Percentiles rank a stretch among this genome's conserved stretches.
These are phyloP conservation scores for Astrocystis sublimbata DNA, from an alignment of 495 filamentous ascomycete species.

Conservation along the genomic window DNA sequence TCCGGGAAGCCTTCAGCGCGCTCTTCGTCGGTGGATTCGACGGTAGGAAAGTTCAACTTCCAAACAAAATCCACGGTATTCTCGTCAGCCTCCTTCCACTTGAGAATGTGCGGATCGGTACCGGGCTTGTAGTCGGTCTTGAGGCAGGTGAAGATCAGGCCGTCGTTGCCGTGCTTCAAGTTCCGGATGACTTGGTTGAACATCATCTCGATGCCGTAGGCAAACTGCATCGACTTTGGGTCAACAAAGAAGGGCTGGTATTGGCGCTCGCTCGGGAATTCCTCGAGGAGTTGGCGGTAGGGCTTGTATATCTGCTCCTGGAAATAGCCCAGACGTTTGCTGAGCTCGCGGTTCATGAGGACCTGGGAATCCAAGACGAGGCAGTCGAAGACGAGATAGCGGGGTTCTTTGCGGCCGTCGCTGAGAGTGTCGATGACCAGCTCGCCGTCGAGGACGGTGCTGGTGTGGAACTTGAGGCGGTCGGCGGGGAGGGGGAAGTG, in stretches of 20 bases:
- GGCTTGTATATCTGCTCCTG: constrained; percentile 75
- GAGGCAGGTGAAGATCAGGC: constrained; percentile 93
- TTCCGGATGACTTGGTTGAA: constrained; percentile 80
- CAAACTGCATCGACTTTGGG: constrained; percentile 82
- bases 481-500: constrained; percentile 76
- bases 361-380: constrained; percentile 75
- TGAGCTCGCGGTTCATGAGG: constrained; percentile 72
- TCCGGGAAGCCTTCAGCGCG: constrained; percentile 59
- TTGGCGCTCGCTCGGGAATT: constrained; percentile 66
- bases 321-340: constrained; percentile 88
- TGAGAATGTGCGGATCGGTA: constrained; percentile 89
- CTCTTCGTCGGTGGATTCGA: constrained; percentile 70
- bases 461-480: constrained; percentile 66
- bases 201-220: constrained; percentile 88
- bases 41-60: constrained; percentile 69
- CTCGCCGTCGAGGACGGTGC: constrained; percentile 90
- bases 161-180: constrained; percentile 90
- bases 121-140: constrained; percentile 81
- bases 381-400: constrained; percentile 91
- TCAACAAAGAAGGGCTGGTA: constrained; percentile 78
- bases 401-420: constrained; percentile 64
- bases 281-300: constrained; percentile 68
- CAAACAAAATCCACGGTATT: constrained; percentile 93
- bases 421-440: constrained; percentile 74
- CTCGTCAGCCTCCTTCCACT: constrained; percentile 93